A percentile compares a stretch with the other conserved stretches of the same genome.
Evolutionary conservation across 1,284 basidiomycete genomes (phyloP).

Genomic region (Baeospora myosura): DNA sequence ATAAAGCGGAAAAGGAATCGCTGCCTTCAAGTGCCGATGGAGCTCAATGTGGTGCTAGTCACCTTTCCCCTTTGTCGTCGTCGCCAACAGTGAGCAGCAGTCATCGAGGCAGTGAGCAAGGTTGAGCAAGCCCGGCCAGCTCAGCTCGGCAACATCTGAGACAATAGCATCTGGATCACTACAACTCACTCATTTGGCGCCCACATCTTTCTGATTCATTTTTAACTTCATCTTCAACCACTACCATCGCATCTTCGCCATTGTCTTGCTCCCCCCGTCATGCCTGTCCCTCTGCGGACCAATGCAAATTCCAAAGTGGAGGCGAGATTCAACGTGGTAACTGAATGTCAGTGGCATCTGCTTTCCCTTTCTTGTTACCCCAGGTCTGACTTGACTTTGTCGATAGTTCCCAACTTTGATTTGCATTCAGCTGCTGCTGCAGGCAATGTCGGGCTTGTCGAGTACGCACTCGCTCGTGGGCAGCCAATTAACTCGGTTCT

Average conservation of each 20-base stretch:
- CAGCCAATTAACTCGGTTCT: constrained; percentile 91
- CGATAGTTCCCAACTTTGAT: constrained; percentile 69
- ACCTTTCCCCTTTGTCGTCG: constrained; percentile 1
- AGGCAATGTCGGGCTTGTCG: constrained; percentile 82
- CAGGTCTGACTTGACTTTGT: constrained; percentile 3
- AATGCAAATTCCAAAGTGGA: constrained; percentile 41
- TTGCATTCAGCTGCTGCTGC: constrained; percentile 85
- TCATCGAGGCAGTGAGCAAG: not conserved
- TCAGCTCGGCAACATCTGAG: not conserved
- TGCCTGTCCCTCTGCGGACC: constrained; percentile 33
- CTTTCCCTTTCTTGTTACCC: constrained; percentile 5
- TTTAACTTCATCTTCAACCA: constrained; percentile 7
- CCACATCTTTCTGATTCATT: no score
- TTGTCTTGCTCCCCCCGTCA: constrained; percentile 14
- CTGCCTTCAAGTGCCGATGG: no score
- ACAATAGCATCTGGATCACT: constrained; percentile 4
- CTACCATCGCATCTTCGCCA: constrained; percentile 6
- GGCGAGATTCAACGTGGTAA: constrained; percentile 71
- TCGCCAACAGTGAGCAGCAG: not conserved
- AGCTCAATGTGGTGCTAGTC: not conserved
- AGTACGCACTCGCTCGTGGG: constrained; percentile 84
- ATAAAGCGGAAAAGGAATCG: not conserved
- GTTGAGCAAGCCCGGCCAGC: not conserved
- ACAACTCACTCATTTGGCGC: not conserved
- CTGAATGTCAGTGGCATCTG: constrained; percentile 56